Evolutionary conservation across 169 alveolate species (phyloP).

Genomic region (Plasmodium vivax): DNA sequence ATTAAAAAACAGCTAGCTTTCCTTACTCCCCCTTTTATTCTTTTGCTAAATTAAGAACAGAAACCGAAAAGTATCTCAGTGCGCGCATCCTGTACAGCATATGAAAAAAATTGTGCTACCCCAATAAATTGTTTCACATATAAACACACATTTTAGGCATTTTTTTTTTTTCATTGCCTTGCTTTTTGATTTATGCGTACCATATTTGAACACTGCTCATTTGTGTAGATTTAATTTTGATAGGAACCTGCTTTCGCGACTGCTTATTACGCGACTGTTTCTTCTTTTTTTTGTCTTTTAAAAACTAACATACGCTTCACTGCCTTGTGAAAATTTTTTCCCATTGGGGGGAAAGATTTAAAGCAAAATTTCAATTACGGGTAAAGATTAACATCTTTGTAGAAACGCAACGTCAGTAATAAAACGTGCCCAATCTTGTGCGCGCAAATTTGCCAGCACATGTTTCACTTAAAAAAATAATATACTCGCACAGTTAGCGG

Average conservation of each 20-base stretch:
- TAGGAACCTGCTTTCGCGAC: not conserved
- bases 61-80: not conserved
- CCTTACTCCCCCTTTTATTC: not conserved
- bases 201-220: not conserved
- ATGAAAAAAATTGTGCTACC: not conserved
- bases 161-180: not conserved
- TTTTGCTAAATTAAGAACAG: not conserved
- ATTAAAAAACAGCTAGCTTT: not conserved
- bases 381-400: not conserved
- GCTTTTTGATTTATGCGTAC: not conserved
- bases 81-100: not conserved
- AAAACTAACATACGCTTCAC: conserved; percentile 9
- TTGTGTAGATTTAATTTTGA: not conserved
- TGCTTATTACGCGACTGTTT: not conserved
- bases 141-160: not conserved
- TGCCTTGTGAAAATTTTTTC: not conserved
- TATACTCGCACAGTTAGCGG: not conserved
- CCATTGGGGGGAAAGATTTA: not conserved
- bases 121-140: not conserved
- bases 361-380: not conserved
- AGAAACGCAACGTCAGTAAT: not conserved
- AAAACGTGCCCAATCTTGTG: not conserved
- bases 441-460: not conserved
- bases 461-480: not conserved
- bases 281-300: conserved; percentile 16